These are phyloP conservation scores for Lecanicillium sp. DNA, from an alignment of 2,329 filamentous ascomycete species.

Conservation along the genomic window DNA sequence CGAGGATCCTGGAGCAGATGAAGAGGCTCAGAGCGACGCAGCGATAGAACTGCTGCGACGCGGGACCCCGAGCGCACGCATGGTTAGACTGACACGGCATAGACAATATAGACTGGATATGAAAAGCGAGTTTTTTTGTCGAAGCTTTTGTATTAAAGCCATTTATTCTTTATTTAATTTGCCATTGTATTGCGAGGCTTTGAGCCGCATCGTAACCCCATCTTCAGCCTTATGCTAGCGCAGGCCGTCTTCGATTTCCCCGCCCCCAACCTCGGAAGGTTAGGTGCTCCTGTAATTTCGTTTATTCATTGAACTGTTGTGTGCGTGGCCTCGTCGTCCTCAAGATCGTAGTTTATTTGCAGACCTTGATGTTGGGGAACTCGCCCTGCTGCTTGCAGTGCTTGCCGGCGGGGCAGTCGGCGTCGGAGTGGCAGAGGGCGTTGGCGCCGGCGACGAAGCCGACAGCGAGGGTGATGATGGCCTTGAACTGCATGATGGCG, in stretches of 20 bases:
- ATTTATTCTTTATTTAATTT: not conserved
- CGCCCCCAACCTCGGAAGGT: too few species aligned
- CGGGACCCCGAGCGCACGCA: too few species aligned
- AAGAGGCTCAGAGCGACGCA: slow-evolving; percentile 15
- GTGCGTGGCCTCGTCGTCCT: too few species aligned
- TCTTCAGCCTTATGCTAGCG: not conserved
- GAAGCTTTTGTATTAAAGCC: too few species aligned
- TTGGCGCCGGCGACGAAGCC: slow-evolving; percentile 2
- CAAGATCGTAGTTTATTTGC: slow-evolving; percentile 1
- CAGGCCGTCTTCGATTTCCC: not conserved
- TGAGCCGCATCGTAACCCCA: not conserved
- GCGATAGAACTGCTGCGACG: too few species aligned
- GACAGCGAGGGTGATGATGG: slow-evolving; percentile 6
- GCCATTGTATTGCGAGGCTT: too few species aligned
- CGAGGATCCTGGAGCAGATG: slow-evolving; percentile 33
- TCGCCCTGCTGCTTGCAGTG: slow-evolving; percentile 16
- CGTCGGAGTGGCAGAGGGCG: slow-evolving; percentile 9
- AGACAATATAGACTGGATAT: too few species aligned
- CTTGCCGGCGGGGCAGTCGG: slow-evolving; percentile 10
- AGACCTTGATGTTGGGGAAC: slow-evolving; percentile 15
- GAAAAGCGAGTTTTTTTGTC: too few species aligned
- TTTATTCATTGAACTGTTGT: too few species aligned
- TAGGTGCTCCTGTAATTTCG: too few species aligned
- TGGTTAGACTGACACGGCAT: too few species aligned
- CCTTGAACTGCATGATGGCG: slow-evolving; percentile 3